These are phyloP conservation scores for Phaeosphaeria sp. DNA, from an alignment of 2,329 filamentous ascomycete genomes.

Conservation along the genomic window DNA sequence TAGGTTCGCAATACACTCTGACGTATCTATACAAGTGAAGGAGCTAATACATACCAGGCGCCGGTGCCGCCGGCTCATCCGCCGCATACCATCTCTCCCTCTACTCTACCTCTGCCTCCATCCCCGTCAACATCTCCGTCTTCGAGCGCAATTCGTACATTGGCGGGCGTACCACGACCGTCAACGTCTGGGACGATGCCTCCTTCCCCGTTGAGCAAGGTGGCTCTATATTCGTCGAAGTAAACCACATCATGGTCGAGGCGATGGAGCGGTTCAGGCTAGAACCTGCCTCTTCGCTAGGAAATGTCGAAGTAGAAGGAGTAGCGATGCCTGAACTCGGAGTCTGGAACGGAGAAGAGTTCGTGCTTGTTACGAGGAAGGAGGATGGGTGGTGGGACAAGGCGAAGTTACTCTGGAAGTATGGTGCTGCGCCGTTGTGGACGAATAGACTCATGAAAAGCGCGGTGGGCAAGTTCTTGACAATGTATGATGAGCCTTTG, in stretches of 20 bases:
- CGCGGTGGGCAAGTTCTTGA: conserved; percentile 75
- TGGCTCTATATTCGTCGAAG: conserved; percentile 87
- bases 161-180: conserved; percentile 86
- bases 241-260: conserved; percentile 82
- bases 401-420: conserved; percentile 82
- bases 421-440: conserved; percentile 78
- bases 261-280: conserved; percentile 77
- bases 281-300: conserved; percentile 45
- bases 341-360: conserved; percentile 82
- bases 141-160: conserved; percentile 82
- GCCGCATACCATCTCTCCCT: conserved; percentile 81
- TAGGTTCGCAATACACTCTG: conserved; percentile 31
- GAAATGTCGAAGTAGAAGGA: neutral
- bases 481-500: conserved; percentile 78
- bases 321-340: conserved; percentile 61
- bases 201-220: conserved; percentile 80
- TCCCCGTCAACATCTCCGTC: conserved; percentile 79
- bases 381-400: conserved; percentile 78
- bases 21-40: neutral
- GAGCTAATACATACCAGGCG: conserved; percentile 63
- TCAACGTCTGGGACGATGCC: conserved; percentile 75
- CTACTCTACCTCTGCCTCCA: conserved; percentile 67
- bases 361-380: conserved; percentile 72
- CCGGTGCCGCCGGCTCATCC: conserved; percentile 86
- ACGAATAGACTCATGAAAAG: conserved; percentile 75